phyloP scores from a whole-genome alignment of 257 asterid species.

The Osmanthus fragrans region DNA sequence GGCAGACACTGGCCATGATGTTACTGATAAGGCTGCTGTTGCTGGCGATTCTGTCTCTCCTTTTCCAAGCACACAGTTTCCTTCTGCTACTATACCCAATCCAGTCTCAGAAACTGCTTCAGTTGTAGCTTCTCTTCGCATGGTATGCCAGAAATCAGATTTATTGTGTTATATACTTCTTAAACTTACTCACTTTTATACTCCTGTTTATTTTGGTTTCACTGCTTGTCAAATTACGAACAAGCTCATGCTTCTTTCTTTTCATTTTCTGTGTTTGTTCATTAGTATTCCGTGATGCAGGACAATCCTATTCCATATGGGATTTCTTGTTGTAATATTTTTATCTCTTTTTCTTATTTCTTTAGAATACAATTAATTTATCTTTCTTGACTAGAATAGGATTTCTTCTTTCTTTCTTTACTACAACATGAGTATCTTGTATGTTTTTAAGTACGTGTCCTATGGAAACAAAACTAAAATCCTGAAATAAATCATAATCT shows the following conservation, averaged over 20 bases:
- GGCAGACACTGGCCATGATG: conserved; percentile 52
- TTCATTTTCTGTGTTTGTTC: neutral
- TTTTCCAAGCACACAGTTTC: conserved; percentile 54
- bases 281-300: neutral
- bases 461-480: no score
- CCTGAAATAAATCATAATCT: no score
- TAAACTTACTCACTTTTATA: neutral
- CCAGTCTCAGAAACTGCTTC: conserved; percentile 75
- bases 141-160: conserved; percentile 50
- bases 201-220: conserved; percentile 6
- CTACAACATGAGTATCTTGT: no score
- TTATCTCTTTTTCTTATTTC: no score
- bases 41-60: conserved; percentile 50
- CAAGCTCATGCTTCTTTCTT: neutral
- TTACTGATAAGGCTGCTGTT: conserved; percentile 43
- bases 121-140: conserved; percentile 79
- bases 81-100: conserved; percentile 42
- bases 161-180: conserved; percentile 1
- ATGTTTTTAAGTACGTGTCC: no score
- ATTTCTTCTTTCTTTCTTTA: no score
- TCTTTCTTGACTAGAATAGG: no score
- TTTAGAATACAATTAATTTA: no score
- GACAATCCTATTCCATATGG: no score
- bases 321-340: no score
- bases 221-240: neutral